phyloP scores from a whole-genome alignment of 208 protist genomes.

The Wallacemonas sp. region DNA sequence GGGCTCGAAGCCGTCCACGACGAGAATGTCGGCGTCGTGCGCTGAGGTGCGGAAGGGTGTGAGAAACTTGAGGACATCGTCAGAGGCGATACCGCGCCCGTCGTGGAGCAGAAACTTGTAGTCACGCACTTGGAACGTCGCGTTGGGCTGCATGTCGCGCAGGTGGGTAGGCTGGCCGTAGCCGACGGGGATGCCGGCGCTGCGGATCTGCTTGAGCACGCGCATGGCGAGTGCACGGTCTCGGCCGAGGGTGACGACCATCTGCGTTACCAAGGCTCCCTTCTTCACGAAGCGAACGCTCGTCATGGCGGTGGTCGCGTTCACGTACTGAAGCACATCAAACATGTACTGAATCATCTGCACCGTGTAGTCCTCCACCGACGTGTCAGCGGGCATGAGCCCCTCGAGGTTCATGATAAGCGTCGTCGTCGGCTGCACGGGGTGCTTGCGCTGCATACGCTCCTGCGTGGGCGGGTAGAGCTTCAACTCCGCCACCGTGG shows the following conservation, averaged over 20 bases:
- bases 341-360: constrained; percentile 83
- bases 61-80: constrained; percentile 60
- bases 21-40: constrained; percentile 43
- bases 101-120: constrained; percentile 50
- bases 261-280: constrained; percentile 63
- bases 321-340: constrained; percentile 64
- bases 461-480: constrained; percentile 60
- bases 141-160: constrained; percentile 41
- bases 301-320: constrained; percentile 69
- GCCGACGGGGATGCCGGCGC: constrained; percentile 48
- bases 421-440: constrained; percentile 44
- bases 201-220: constrained; percentile 54
- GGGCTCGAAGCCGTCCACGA: constrained; percentile 74
- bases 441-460: constrained; percentile 38
- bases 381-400: constrained; percentile 53
- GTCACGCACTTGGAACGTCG: constrained; percentile 82
- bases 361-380: constrained; percentile 56
- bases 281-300: constrained; percentile 79
- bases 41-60: constrained; percentile 40
- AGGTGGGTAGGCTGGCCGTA: constrained; percentile 47
- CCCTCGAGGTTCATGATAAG: constrained; percentile 68
- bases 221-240: constrained; percentile 47
- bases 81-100: constrained; percentile 53
- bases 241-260: constrained; percentile 69
- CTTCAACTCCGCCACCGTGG: constrained; percentile 67